Base-by-base conservation (phyloP, 371 early-diverging fungal species). In the Mucor mucedo region DNA sequence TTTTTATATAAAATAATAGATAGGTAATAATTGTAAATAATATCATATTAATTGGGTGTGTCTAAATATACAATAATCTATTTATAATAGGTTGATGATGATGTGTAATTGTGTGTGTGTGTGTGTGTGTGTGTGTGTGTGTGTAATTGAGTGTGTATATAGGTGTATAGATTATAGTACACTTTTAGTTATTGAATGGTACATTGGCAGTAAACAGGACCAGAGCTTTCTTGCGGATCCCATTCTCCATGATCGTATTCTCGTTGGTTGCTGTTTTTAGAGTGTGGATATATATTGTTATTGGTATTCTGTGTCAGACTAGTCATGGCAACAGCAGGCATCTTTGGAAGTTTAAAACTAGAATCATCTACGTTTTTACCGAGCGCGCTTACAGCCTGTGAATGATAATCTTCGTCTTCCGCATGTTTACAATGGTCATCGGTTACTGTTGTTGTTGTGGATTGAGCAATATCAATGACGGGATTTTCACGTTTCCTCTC, bases 301-400 rank as follows among this genome's bases (percentile, higher is more conserved):
- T 38, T 44, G 38, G 60, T 50, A 30, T 28, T 50, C 28, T 21
- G 61, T 48, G 62, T 55, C 9, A 54, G 27, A 47, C 55, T 58
- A 33, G 74, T 55, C 78, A 73, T 70, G 27, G 78, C 78, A 7
- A 77, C 66, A 3, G 74, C 60, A 16, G 78, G 75, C 78, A 77
- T 77, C 32, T 49, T 56, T 28, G 70, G 63, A 55, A 70, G 58
- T 39, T 41, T 47, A 38, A 49, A 65, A 29, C 58, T 53, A 35
- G 62, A 52, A 14, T 63, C 44, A 32, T 39, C 14, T 6, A 16
- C 42, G 29, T 29, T 14, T 41, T 60, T 58, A 39, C 60, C 35
- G 10, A 65, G 29, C 16, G 52, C 60, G 30, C 58, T 35, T 32
- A 40, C 58, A 52, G 64, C 66, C 28, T 66, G 61, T 14, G 61